phyloP scores from a whole-genome alignment of 306 rosid species.

The Citrullus amarus region DNA sequence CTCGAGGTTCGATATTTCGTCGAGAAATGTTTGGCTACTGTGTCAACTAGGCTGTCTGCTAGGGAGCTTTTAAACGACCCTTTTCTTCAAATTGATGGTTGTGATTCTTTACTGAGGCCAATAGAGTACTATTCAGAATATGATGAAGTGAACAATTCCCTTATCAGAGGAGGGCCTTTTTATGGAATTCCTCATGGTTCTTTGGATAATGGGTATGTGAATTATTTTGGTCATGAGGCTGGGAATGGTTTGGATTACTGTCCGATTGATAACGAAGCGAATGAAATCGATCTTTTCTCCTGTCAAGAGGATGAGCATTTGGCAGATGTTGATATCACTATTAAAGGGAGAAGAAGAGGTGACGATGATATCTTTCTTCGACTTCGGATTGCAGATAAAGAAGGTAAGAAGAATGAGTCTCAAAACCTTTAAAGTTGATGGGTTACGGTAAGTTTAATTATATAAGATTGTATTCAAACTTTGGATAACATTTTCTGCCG shows the following conservation, averaged over 20 bases:
- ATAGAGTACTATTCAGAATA: conserved; percentile 30
- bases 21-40: conserved; percentile 84
- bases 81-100: conserved; percentile 69
- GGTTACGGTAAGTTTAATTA: not conserved
- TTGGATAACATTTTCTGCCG: not conserved
- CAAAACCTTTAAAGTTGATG: not conserved
- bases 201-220: conserved; percentile 29
- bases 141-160: conserved; percentile 41
- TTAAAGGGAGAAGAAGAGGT: conserved; percentile 61
- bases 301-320: conserved; percentile 60
- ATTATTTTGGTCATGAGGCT: conserved; percentile 36
- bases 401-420: conserved; percentile 36
- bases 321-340: conserved; percentile 50
- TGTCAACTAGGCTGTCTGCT: conserved; percentile 69
- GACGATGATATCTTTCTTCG: conserved; percentile 73
- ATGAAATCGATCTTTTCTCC: conserved; percentile 56
- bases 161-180: conserved; percentile 33
- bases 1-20: conserved; percentile 65
- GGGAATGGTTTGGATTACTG: conserved; percentile 30
- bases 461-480: not conserved
- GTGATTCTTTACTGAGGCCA: conserved; percentile 35
- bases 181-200: conserved; percentile 26
- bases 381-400: conserved; percentile 82
- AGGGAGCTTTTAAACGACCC: conserved; percentile 74
- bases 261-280: conserved; percentile 25